Evolutionary conservation across 352 stramenopile species (phyloP), one percentile per base, ranked within the genome.

Genomic region (Globisporangium emineosum): DNA sequence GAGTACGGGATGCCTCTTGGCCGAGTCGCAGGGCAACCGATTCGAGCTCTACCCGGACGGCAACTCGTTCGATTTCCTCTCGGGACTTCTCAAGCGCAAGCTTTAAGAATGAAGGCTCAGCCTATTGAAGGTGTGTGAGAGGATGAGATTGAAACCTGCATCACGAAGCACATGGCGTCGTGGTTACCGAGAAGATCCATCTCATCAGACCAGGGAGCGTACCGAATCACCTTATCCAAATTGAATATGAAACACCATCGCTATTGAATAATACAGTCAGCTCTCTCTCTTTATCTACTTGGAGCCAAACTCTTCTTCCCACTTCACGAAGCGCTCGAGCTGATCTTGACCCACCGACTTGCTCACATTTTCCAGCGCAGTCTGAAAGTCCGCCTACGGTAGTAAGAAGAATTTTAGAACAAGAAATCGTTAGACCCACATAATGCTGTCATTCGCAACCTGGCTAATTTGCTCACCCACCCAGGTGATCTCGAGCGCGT

Each of bases 61-160:
- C 66, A 96, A 96, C 64, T 96, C 86, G 59, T 91, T 97, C 51
- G 88, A 97, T 70, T 95, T 97, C 59, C 73, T 97, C 49, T 81
- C 74, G 30, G 88, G 88, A 1, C 74, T 96, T 66, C 71, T 96
- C 58, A 94, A 91, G 69, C 86, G 88, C 68, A 96, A 96, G 69
- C 51, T 94, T 37, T 96, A 58, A 33, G 76, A 55, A 32, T 32
- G 2, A 2, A 32, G 29, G 2, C 29, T 32, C 2, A 5, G 2
- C 29, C 29, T 32, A 32, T 32, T 32, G 29, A 5, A 32, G n/a
- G n/a, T n/a, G n/a, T n/a, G 29, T 32, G 29, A 32, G 29, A 32
- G 29, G 29, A n/a, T n/a, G n/a, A n/a, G n/a, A n/a, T n/a, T n/a
- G n/a, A n/a, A n/a, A n/a, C n/a, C n/a, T 7, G 50, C 17, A 15